Evolutionary conservation across 108 stramenopile genomes (phyloP), one percentile per base, ranked within the genome.

Genomic region (Schizochytrium sp.): DNA sequence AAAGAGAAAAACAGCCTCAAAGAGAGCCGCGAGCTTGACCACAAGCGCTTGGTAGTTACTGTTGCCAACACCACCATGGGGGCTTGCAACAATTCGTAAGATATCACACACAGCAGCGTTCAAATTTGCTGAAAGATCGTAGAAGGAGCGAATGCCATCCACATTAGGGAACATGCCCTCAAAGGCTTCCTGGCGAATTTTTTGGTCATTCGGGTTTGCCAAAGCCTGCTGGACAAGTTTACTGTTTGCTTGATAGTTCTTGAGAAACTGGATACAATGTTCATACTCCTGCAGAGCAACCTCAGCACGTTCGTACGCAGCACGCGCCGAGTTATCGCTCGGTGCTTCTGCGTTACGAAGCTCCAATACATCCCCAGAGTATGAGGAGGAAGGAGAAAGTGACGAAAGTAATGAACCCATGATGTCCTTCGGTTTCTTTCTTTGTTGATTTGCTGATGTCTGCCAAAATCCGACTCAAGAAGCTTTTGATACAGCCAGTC

Each of bases 131-230:
- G 76, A 83, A 0, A 83, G 76, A 13, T 49, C 76, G 3, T 55
- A 83, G 47, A 83, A 83, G 19, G 50, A 47, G 50, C 53, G 47
- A 3, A 83, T 83, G 40, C 17, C 76, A n/a, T 55, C 53, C 0
- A 83, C 76, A 53, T 83, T 83, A 38, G 76, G 76, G 28, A 83
- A 83, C 76, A 83, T 83, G 28, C 50, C 76, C 76, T 83, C 53
- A 28, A 83, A 83, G 76, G 76, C 47, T 28, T 83, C 76, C 76
- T 83, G 76, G 17, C 76, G 47, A 2, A 83, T 40, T 40, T 83
- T 49, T 10, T 46, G 50, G 76, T 83, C 76, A 13, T 83, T 83
- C 3, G 76, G 76, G 8, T 17, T 38, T 13, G 45, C 76, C 76
- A 83, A 10, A 47, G 76, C 76, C 76, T 42, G 10, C 10, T 55